Base-by-base conservation (phyloP, 352 stramenopile species). In the Globisporangium okanoganense region DNA sequence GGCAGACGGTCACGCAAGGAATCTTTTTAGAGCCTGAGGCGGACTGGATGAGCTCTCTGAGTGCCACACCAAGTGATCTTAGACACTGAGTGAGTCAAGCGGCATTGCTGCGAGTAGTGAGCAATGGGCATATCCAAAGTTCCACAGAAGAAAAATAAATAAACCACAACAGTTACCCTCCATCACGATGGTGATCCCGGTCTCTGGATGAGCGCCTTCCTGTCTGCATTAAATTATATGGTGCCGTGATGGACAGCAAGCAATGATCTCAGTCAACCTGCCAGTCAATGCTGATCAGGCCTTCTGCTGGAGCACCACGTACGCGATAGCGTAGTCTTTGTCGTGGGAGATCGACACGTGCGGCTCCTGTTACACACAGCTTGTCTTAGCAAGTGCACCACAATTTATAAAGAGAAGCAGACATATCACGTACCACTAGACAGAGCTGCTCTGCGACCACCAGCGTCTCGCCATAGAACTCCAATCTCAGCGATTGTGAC, bases 291-390 rank as follows among this genome's bases (percentile, higher is more conserved):
- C 22, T 41, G n/a, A 0, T 52, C 14, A 60, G 3, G 24, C 16
- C 10, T 49, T 38, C 33, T 64, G 81, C 54, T 89, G 74, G 25
- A 95, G 66, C 20, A 95, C 63, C 44, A 95, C 86, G 52, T 88
- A 88, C 5, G 86, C 86, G 35, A 92, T 58, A 12, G 86, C 85
- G 67, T 92, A 92, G 65, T 93, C 77, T n/a, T 78, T 71, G 57
- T 95, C 86, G 47, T 95, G 86, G 10, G 83, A 92, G 31, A 95
- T 70, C 43, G 83, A 92, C 29, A 93, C 82, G 45, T 83, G 75
- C 12, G 79, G 51, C 0, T 81, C 76, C 78, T 92, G 60, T 24
- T 20, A 14, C 25, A 50, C 12, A 44, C 38, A 33, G 16, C 9
- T n/a, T 14, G 27, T 22, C 40, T 45, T n/a, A 45, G 40, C 16